Evolutionary conservation across 2,329 filamentous ascomycete genomes (phyloP).

Genomic region (Fusarium sp.): DNA sequence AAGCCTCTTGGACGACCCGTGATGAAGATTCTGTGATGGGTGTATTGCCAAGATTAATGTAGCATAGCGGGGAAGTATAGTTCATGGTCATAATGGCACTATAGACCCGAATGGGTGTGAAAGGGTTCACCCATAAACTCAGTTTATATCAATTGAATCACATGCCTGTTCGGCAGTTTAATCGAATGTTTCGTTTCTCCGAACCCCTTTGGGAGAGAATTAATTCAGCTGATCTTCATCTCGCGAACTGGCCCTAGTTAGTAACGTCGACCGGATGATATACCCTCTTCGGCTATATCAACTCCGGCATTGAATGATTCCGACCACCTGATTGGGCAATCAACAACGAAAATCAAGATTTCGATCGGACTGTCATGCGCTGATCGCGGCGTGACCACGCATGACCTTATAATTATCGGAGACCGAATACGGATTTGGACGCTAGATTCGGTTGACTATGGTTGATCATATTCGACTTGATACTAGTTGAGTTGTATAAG

Average conservation of each 20-base stretch:
- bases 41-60: constrained; percentile 1
- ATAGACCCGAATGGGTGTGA: not conserved
- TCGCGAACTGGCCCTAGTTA: not conserved
- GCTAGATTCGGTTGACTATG: not conserved
- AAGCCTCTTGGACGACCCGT: not conserved
- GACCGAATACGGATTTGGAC: constrained; percentile 2
- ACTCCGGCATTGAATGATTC: not conserved
- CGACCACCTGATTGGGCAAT: not conserved
- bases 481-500: not conserved
- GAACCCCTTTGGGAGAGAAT: not conserved
- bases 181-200: not conserved
- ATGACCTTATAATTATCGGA: constrained; percentile 13
- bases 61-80: not conserved
- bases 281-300: constrained; percentile 9
- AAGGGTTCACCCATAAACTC: not conserved
- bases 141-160: not conserved
- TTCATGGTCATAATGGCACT: not conserved
- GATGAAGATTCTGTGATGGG: not conserved
- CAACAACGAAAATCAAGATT: constrained; percentile 13
- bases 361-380: not conserved
- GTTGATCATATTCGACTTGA: not conserved
- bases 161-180: not conserved
- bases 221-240: constrained; percentile 20
- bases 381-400: not conserved
- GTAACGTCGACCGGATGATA: constrained; percentile 8